A percentile compares a stretch with the other conserved stretches of the same genome.
phyloP scores from a whole-genome alignment of 2,329 filamentous ascomycete genomes.

The Stemphylium beticola region DNA sequence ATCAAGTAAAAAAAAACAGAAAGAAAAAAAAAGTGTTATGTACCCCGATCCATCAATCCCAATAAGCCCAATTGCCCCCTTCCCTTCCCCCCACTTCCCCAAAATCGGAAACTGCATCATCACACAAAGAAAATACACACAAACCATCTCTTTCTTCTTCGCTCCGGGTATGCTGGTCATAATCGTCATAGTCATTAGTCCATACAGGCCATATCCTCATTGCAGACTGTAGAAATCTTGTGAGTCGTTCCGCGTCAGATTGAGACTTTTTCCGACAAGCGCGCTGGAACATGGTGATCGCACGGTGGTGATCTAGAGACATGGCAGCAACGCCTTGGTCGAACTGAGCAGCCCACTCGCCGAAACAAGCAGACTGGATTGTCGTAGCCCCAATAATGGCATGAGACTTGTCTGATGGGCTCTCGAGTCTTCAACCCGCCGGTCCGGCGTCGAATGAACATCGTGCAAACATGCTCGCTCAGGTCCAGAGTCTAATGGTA shows the following conservation, averaged over 20 bases:
- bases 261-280: slow-evolving; percentile 32
- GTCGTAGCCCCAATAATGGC: slow-evolving; percentile 16
- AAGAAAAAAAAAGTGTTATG: slow-evolving; percentile 9
- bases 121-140: slow-evolving; percentile 19
- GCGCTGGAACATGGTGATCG: slow-evolving; percentile 3
- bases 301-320: slow-evolving; percentile 10
- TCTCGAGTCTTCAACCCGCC: slow-evolving; percentile 14
- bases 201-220: slow-evolving; percentile 27
- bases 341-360: slow-evolving; percentile 17
- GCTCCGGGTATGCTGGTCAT: slow-evolving; percentile 45
- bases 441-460: slow-evolving; percentile 8
- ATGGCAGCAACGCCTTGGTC: slow-evolving; percentile 9
- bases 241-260: slow-evolving; percentile 40
- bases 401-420: slow-evolving; percentile 9
- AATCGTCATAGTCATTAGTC: slow-evolving; percentile 46
- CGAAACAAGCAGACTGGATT: slow-evolving; percentile 20
- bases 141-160: slow-evolving; percentile 28
- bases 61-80: slow-evolving; percentile 1
- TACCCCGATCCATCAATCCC: slow-evolving; percentile 7
- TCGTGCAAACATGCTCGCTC: slow-evolving; percentile 2
- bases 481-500: slow-evolving; percentile 39
- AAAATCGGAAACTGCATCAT: slow-evolving; percentile 7
- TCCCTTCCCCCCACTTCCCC: background rate
- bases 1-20: slow-evolving; percentile 7
- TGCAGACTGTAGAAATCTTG: slow-evolving; percentile 32